These are phyloP conservation scores for Trichoderma oligosporum DNA, from an alignment of 2,329 filamentous ascomycete genomes.

Conservation along the genomic window DNA sequence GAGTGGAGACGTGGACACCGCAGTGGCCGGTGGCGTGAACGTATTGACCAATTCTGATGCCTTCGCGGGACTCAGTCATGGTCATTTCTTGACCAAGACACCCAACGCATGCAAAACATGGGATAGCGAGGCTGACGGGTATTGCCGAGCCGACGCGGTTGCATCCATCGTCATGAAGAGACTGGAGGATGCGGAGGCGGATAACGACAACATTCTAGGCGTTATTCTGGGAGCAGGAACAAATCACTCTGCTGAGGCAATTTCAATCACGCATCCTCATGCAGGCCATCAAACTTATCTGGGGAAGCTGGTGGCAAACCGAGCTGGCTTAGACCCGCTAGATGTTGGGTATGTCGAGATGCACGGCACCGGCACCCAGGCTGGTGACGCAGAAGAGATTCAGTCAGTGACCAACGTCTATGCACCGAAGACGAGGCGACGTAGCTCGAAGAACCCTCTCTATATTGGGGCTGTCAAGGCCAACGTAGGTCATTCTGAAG, in stretches of 20 bases:
- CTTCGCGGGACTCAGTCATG: constrained; percentile 70
- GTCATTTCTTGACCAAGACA: constrained; percentile 66
- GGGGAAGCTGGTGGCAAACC: constrained; percentile 62
- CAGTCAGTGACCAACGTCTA: constrained; percentile 63
- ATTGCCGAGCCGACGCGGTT: constrained; percentile 75
- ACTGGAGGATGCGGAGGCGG: constrained; percentile 70
- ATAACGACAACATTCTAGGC: constrained; percentile 73
- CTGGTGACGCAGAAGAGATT: constrained; percentile 82
- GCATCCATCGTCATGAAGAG: constrained; percentile 75
- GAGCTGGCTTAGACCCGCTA: constrained; percentile 69
- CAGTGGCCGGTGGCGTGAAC: constrained; percentile 73
- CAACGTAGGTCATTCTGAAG: constrained; percentile 63
- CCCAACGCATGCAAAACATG: constrained; percentile 62
- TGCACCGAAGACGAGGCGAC: constrained; percentile 47
- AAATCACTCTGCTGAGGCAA: constrained; percentile 67
- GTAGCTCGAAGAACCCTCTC: constrained; percentile 47
- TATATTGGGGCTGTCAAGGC: constrained; percentile 62
- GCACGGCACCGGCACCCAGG: constrained; percentile 88
- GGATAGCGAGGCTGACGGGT: constrained; percentile 75
- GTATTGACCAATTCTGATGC: constrained; percentile 80
- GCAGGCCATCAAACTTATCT: constrained; percentile 58
- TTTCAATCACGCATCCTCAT: constrained; percentile 70
- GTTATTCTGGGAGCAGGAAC: constrained; percentile 64
- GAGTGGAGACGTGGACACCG: constrained; percentile 72
- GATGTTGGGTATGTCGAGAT: constrained; percentile 84